Percentiles rank a stretch among this genome's conserved stretches.
Conservation (phyloP, 768 basidiomycete genomes). For the Mycena vulgaris region DNA sequence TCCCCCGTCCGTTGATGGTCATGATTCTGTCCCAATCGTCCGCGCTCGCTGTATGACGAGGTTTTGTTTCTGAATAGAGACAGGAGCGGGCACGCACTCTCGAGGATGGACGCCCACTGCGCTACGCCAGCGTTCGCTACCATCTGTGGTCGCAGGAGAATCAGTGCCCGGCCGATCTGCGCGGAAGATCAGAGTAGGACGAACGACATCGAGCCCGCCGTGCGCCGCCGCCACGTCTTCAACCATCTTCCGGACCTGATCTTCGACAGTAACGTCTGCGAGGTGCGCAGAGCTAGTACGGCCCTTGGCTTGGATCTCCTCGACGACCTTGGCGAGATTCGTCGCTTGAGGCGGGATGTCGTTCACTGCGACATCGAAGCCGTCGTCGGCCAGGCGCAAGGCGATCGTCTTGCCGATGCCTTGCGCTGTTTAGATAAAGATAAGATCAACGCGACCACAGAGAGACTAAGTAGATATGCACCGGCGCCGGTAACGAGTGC, state of each 20-base stretch:
- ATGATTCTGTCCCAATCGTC: too few relatives aligned
- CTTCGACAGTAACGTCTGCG: not conserved
- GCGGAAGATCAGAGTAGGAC: not conserved
- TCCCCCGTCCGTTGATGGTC: too few relatives aligned
- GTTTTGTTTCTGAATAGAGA: too few relatives aligned
- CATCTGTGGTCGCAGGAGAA: conserved; percentile 30
- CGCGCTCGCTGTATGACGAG: too few relatives aligned
- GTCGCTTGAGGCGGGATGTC: not conserved
- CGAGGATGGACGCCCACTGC: conserved; percentile 6
- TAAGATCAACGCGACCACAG: not conserved
- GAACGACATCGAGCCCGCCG: too few relatives aligned
- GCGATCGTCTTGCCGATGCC: too few relatives aligned
- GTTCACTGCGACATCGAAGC: conserved; percentile 7
- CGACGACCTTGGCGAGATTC: not conserved
- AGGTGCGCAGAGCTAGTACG: not conserved
- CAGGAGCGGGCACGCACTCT: conserved; percentile 19
- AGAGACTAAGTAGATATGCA: not conserved
- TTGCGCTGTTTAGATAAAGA: not conserved
- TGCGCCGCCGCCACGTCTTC: too few relatives aligned
- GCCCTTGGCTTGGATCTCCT: not conserved
- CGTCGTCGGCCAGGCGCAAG: conserved; percentile 1
- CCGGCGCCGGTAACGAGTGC: conserved; percentile 1
- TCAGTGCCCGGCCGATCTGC: not conserved
- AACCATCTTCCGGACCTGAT: not conserved
- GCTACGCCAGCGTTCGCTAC: conserved; percentile 47